Evolutionary conservation across 495 filamentous ascomycete species (phyloP).

Genomic region (Stereocaulon alpinum): DNA sequence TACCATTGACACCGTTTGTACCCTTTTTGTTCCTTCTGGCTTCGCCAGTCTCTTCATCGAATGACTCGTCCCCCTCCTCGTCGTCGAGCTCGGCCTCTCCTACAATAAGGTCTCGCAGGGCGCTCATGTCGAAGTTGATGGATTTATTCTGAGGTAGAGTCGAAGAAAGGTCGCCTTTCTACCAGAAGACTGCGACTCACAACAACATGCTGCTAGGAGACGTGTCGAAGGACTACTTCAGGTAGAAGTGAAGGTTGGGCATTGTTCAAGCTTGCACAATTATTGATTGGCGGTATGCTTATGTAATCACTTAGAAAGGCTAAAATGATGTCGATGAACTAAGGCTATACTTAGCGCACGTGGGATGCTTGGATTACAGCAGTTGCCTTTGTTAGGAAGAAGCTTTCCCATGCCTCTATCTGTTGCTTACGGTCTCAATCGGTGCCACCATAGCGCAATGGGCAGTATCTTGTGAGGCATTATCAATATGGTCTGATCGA

Average conservation of each 20-base stretch:
- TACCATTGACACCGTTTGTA: constrained; percentile 31
- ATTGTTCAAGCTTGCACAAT: too few relatives aligned
- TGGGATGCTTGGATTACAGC: neutral
- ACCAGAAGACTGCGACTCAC: neutral
- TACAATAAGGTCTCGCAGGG: constrained; percentile 62
- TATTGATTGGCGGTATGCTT: neutral
- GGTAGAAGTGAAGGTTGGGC: too few relatives aligned
- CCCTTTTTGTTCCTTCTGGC: constrained; percentile 34
- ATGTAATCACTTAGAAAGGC: neutral
- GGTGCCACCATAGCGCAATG: neutral
- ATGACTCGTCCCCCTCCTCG: constrained; percentile 86
- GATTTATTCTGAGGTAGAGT: neutral
- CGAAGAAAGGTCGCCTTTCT: neutral
- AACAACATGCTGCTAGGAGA: neutral
- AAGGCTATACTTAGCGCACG: neutral
- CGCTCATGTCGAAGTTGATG: constrained; percentile 44
- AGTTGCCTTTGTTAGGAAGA: neutral
- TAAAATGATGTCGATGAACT: too few relatives aligned
- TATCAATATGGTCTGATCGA: neutral
- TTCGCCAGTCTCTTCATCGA: constrained; percentile 72
- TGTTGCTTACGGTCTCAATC: neutral
- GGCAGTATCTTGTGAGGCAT: neutral
- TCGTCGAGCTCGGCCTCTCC: constrained; percentile 80
- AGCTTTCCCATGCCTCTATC: neutral
- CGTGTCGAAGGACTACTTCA: too few relatives aligned